Evolutionary conservation across 2,329 filamentous ascomycete genomes (phyloP).

Genomic region (Hypoxylon sp.): DNA sequence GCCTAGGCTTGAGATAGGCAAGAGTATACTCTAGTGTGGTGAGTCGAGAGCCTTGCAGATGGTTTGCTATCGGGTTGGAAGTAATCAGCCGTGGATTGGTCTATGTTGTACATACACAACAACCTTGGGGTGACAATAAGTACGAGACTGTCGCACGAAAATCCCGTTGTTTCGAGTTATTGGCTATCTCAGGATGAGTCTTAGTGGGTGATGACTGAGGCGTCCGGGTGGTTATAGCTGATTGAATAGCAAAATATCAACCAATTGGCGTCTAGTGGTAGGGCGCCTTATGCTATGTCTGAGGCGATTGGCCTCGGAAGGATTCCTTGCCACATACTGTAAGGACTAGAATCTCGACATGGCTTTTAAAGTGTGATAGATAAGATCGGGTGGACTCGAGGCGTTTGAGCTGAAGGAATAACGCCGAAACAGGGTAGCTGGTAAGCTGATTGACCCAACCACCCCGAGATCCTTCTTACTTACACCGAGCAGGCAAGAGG

Average conservation of each 20-base stretch:
- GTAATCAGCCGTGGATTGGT: conserved; percentile 11
- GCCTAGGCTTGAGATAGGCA: neutral
- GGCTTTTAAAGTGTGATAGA: conserved; percentile 10
- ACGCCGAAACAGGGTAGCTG: conserved; percentile 38
- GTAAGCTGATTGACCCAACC: conserved; percentile 32
- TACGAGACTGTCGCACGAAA: conserved; percentile 29
- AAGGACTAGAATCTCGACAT: conserved; percentile 2
- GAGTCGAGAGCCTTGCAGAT: conserved; percentile 18
- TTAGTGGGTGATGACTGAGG: conserved; percentile 14
- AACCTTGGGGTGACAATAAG: conserved; percentile 17
- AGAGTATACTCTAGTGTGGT: conserved; percentile 1
- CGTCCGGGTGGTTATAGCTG: conserved; percentile 17
- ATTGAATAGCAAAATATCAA: conserved; percentile 10
- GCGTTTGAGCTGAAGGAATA: conserved; percentile 40
- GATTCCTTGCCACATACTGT: conserved; percentile 15
- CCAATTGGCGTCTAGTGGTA: conserved; percentile 7
- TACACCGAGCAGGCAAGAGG: conserved; percentile 22
- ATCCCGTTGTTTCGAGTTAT: conserved; percentile 22
- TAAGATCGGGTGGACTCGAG: conserved; percentile 28
- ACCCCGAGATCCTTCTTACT: conserved; percentile 18
- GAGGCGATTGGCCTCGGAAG: conserved; percentile 20
- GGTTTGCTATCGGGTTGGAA: conserved; percentile 13
- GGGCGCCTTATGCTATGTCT: conserved; percentile 16
- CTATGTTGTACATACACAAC: conserved; percentile 4
- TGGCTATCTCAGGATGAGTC: conserved; percentile 13